Conservation (phyloP, 768 basidiomycete genomes). For the Tephrocybe rancida region DNA sequence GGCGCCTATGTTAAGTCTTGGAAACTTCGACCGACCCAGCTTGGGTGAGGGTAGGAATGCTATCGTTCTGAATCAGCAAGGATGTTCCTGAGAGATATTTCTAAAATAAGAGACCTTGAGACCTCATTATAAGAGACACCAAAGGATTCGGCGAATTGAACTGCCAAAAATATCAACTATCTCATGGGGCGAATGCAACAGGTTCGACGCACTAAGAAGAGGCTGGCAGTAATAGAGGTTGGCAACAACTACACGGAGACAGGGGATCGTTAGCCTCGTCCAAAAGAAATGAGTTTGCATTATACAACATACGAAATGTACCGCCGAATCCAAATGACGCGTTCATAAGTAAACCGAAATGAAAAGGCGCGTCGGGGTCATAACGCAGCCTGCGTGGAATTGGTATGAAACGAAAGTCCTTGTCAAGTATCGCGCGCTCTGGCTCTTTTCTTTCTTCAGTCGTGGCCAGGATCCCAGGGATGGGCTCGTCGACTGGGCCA, state of each 20-base stretch:
- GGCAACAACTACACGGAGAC: background rate
- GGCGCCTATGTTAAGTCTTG: background rate
- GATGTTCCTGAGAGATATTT: background rate
- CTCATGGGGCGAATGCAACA: background rate
- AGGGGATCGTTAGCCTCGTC: background rate
- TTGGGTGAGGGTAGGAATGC: constrained; percentile 67
- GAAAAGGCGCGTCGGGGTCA: constrained; percentile 9
- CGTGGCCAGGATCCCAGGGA: too few relatives aligned
- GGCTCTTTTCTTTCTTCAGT: background rate
- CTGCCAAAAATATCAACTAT: constrained; percentile 20
- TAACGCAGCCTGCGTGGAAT: constrained; percentile 12
- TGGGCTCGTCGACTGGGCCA: too few relatives aligned
- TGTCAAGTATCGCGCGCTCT: background rate
- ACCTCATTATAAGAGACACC: constrained; percentile 38
- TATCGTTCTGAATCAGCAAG: constrained; percentile 20
- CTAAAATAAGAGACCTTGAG: constrained; percentile 30
- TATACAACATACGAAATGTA: constrained; percentile 6
- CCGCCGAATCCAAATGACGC: constrained; percentile 6
- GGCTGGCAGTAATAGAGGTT: constrained; percentile 12
- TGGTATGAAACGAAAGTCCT: constrained; percentile 8
- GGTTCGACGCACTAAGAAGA: constrained; percentile 1
- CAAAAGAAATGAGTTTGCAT: background rate
- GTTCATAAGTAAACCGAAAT: constrained; percentile 10
- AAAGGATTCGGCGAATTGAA: constrained; percentile 40
- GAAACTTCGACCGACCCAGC: constrained; percentile 47